A percentile compares a stretch with the other conserved stretches of the same genome.
Evolutionary conservation across 768 basidiomycete genomes (phyloP).

Genomic region (Kwoniella mangroviensis): DNA sequence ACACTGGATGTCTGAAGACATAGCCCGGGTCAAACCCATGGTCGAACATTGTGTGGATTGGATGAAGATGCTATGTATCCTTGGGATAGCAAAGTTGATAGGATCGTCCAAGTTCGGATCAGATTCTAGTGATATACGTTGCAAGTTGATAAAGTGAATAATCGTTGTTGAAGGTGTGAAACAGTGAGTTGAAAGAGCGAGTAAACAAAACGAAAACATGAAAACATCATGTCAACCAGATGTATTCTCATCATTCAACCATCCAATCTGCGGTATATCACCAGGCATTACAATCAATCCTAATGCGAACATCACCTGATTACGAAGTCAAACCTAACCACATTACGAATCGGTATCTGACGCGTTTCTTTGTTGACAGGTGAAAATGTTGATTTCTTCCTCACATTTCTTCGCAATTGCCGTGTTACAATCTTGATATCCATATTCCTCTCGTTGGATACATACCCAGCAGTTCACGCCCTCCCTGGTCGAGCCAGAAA

Average conservation of each 20-base stretch:
- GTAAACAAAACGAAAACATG: neutral
- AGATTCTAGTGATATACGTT: too few species aligned
- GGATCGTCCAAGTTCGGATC: too few species aligned
- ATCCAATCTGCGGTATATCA: too few species aligned
- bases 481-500: too few species aligned
- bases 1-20: slow-evolving; percentile 87
- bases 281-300: neutral
- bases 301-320: neutral
- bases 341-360: neutral
- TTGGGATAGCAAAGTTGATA: neutral
- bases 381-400: neutral
- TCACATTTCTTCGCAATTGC: too few species aligned
- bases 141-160: too few species aligned
- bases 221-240: neutral
- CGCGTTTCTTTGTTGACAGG: neutral
- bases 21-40: slow-evolving; percentile 35
- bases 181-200: neutral
- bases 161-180: too few species aligned
- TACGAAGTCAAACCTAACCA: neutral
- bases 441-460: too few species aligned
- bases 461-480: too few species aligned
- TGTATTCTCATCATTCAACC: neutral
- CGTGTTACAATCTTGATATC: too few species aligned
- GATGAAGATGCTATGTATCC: neutral
- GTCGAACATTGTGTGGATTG: slow-evolving; percentile 15